Evolutionary conservation across 352 stramenopile genomes (phyloP), one percentile per base, ranked within the genome.

Genomic region (Saprolegnia diclina): DNA sequence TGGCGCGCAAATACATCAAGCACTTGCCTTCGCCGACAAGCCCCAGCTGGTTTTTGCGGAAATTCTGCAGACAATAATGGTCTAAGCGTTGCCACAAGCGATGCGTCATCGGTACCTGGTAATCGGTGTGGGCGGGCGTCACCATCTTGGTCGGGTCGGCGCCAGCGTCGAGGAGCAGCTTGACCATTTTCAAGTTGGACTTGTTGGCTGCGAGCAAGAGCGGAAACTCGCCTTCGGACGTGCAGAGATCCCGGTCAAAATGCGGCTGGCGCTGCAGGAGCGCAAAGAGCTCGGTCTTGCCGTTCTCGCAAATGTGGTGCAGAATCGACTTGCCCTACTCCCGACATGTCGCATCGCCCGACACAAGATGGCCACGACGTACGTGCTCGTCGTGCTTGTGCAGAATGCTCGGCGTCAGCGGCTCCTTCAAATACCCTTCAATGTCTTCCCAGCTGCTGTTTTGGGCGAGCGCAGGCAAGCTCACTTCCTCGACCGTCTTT

Each of bases 301-400:
- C 59, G 32, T 55, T 16, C 32, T 66, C 59, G 40, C 59, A 66
- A 21, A 66, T 53, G 32, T n/a, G 45, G 37, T 66, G 59, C 22
- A 66, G 29, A 13, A 59, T 59, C 24, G 52, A 16, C 19, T 59
- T 59, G 24, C 52, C 52, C 52, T 59, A 59, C 1, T 21, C 24
- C 13, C 42, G 13, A n/a, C 42, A n/a, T n/a, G 42, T n/a, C 13
- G 4, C 42, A 48, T 14, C 2, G 13, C 18, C 18, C 42, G 29
- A 35, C 29, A 35, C 29, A 35, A 2, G 13, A 10, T 48, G 13
- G 3, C 42, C 4, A 7, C 42, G 42, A 48, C 24, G 24, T 16
- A 59, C 52, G 19, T 59, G 24, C 9, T 59, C 52, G 52, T 59
- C 52, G 35, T 4, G n/a, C 35, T 59, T 40, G 52, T 59, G 11